phyloP scores from a whole-genome alignment of 208 protist species.

The Leishmania tropica region DNA sequence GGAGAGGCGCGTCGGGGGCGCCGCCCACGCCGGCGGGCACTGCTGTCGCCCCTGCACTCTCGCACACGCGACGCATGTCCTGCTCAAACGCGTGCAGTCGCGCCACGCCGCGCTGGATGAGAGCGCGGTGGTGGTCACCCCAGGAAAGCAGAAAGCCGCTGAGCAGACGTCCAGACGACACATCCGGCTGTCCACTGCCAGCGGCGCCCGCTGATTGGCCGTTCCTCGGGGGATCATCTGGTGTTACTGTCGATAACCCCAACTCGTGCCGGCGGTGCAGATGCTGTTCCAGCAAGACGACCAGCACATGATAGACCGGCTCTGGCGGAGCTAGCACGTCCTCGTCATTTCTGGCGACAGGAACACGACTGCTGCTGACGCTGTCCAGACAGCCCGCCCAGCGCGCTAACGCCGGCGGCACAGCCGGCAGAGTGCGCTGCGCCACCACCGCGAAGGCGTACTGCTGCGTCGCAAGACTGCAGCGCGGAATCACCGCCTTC shows the following conservation, averaged over 20 bases:
- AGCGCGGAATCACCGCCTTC: slow-evolving; percentile 35
- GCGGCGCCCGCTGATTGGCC: neutral
- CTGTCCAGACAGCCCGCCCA: neutral
- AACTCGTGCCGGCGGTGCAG: neutral
- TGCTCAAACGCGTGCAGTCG: slow-evolving; percentile 29
- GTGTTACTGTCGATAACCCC: too few species aligned
- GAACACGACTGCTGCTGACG: neutral
- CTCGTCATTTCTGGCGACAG: neutral
- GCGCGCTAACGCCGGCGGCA: neutral
- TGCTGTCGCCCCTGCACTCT: neutral
- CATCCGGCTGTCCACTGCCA: neutral
- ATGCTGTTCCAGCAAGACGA: slow-evolving; percentile 20
- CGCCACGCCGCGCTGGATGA: slow-evolving; percentile 6
- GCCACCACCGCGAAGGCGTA: slow-evolving; percentile 21
- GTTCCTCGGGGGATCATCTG: neutral
- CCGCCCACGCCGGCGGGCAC: neutral
- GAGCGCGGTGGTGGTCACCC: slow-evolving; percentile 14
- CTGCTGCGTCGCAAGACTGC: slow-evolving; percentile 19
- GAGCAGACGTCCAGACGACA: neutral
- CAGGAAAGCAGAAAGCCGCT: slow-evolving; percentile 9
- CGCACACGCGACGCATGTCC: slow-evolving; percentile 18
- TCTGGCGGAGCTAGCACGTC: slow-evolving; percentile 22
- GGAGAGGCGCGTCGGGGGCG: neutral
- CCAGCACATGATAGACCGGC: slow-evolving; percentile 26
- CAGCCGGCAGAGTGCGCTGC: slow-evolving; percentile 16